Conservation (phyloP, 345 rosid genomes). For the Sapria himalayana region DNA sequence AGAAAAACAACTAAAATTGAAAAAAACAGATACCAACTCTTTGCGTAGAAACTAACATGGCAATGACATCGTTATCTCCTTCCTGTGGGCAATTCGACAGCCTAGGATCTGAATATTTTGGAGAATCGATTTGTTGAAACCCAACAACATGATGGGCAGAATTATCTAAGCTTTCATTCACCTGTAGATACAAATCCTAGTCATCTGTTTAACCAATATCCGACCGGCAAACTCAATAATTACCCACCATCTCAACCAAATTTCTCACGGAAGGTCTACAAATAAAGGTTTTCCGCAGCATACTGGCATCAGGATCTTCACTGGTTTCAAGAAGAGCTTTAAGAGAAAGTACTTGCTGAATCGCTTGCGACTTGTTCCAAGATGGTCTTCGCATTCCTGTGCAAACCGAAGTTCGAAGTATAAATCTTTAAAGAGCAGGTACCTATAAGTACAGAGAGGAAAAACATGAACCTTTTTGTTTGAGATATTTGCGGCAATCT, state of each 20-base stretch:
- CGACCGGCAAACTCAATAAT: background rate
- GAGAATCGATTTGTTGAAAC: conserved; percentile 21
- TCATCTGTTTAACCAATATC: background rate
- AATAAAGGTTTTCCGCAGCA: conserved; percentile 39
- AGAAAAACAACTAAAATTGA: too few relatives aligned
- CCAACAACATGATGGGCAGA: conserved; percentile 27
- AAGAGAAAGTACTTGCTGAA: conserved; percentile 84
- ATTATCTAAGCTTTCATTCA: conserved; percentile 23
- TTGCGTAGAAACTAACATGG: too few relatives aligned
- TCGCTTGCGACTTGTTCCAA: conserved; percentile 97
- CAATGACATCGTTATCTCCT: conserved; percentile 23
- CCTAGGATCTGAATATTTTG: conserved; percentile 22
- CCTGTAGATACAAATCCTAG: conserved; percentile 15
- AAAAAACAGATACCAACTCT: too few relatives aligned
- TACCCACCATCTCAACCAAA: too few relatives aligned
- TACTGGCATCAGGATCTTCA: conserved; percentile 48
- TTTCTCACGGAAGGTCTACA: too few relatives aligned
- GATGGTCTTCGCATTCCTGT: conserved; percentile 94
- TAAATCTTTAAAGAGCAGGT: conserved; percentile 4
- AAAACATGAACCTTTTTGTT: conserved; percentile 35
- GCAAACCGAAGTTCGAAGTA: conserved; percentile 10
- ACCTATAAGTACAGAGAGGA: background rate
- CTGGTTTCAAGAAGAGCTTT: conserved; percentile 53
- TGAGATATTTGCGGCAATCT: conserved; percentile 86
- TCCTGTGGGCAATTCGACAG: conserved; percentile 16